Base-by-base conservation (phyloP, 768 basidiomycete species). In the Gloeopeniophorella convolvens region DNA sequence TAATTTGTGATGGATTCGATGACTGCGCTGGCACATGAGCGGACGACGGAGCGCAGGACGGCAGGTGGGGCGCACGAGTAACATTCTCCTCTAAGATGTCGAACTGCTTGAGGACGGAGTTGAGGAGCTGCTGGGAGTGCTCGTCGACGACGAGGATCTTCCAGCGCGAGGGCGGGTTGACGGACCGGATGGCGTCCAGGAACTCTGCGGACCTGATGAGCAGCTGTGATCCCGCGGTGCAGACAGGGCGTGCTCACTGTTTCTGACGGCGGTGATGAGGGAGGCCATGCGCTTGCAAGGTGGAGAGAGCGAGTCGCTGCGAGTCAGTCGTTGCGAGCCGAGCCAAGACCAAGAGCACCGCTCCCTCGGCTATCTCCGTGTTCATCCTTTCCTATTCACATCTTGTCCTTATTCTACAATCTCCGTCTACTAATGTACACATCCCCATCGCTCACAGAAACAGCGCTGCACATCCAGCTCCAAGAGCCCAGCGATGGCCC, bases 121-220 rank as follows among this genome's bases (percentile, higher is more conserved):
- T 78, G 39, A 99, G 68, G 46, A 98, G 70, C 64, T 77, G 81
- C 67, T 93, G 85, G 21, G 93, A 85, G 68, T 89, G 80, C 57
- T 93, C 90, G 66, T 99, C 96, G 45, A 98, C 88, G 51, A 99
- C 92, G 36, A 98, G 80, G 59, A 96, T 87, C 79, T 99, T 99
- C 96, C 96, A 99, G 76, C 80, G 72, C 50, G 80, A 81, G 16
- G 85, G 82, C 2, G 94, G 89, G 62, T 85, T 81, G 40, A 91
- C 89, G 37, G 89, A 88, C 65, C 87, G 78, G 60, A 95, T 85
- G 15, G 87, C 83, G 42, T 91, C 87, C 54, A 94, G 75, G 65
- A 94, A 92, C 64, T 86, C 91, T 94, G 61, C 6, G 23, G 18
- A 51, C 21, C 26, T 16, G 16, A 46, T 27, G 31, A 31, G 51